Evolutionary conservation across 768 basidiomycete genomes (phyloP), one percentile per base, ranked within the genome.

Genomic region (Phlegmacium glaucopus): DNA sequence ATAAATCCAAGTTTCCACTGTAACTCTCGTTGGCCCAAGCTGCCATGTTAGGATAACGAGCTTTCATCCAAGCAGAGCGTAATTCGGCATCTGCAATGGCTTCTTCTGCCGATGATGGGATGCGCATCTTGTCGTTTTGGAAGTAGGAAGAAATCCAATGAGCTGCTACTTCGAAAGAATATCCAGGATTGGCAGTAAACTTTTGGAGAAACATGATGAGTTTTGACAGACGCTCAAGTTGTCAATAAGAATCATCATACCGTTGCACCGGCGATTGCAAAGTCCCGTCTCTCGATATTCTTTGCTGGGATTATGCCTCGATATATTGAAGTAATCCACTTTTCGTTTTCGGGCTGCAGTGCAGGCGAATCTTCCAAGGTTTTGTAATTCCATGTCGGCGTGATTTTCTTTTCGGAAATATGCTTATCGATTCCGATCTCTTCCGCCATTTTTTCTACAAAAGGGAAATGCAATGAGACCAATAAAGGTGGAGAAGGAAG

Each of bases 141-240:
- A 85, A 82, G 55, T 81, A 80, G 4, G 80, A 72, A 0, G 80
- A 79, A 37, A 83, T 79, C 81, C 80, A 83, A 53, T 83, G 82
- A 0, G 82, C 69, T 3, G 60, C 61, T 3, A 77, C 72, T 62
- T 84, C 82, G 45, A 56, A 72, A 0, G 70, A 59, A 46, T 83
- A 81, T 9, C 79, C 75, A 28, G 68, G 69, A 52, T 81, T 78
- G 0, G 75, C 67, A 1, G 77, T 72, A 49, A 81, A 75, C 81
- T 83, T 50, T 11, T 6, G 10, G 4, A 22, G 25, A 30, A n/a
- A 39, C 16, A 22, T 28, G 22, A 16, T 13, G 13, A 26, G 28
- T 28, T 28, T n/a, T n/a, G n/a, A n/a, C n/a, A n/a, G n/a, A n/a
- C n/a, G n/a, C n/a, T n/a, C n/a, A n/a, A n/a, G n/a, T n/a, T n/a